Evolutionary conservation across 1,284 basidiomycete genomes (phyloP), one percentile per base, ranked within the genome.

Genomic region (Ustilago curta): DNA sequence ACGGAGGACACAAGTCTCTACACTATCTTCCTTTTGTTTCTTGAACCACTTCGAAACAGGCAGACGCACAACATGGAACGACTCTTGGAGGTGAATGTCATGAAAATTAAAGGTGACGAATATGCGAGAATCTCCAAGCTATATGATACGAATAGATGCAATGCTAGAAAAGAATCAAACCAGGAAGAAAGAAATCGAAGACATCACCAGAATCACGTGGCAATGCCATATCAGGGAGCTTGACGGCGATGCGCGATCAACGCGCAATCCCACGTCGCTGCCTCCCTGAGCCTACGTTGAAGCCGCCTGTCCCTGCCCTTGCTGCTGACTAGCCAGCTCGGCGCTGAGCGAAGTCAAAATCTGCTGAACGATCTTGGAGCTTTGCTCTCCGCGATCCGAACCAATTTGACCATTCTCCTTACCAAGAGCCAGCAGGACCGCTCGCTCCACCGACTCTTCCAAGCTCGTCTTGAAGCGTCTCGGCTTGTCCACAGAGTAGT

Each of bases 381-480:
- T 60, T 39, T 61, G 68, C 43, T 64, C 61, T 49, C 53, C 44
- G 32, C 39, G 40, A 16, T 55, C 49, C 21, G 45, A 5, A n/a
- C 35, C 55, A 5, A 4, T 27, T 3, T 19, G 40, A 8, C 31
- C 53, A 12, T 40, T 21, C 7, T 70, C 61, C 37, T 59, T 70
- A 44, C 61, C 53, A 39, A 70, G 61, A 3, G 68, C 68, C 12
- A 64, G 48, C 61, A 59, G 29, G 4, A 70, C 68, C 0, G 68
- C 68, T 29, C 68, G 61, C 16, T 70, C 68, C n/a, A 70, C 52
- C 43, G 68, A 70, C 57, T 57, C 58, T 51, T 70, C 53, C 1
- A 70, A 50, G 8, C 49, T 27, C 9, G 58, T 39, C 18, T 25
- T 43, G 23, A n/a, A 37, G 16, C 40, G 37, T 18, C 31, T n/a